A percentile compares a stretch with the other conserved stretches of the same genome.
Conservation (phyloP, 306 rosid genomes). For the Lathyrus aphaca region DNA sequence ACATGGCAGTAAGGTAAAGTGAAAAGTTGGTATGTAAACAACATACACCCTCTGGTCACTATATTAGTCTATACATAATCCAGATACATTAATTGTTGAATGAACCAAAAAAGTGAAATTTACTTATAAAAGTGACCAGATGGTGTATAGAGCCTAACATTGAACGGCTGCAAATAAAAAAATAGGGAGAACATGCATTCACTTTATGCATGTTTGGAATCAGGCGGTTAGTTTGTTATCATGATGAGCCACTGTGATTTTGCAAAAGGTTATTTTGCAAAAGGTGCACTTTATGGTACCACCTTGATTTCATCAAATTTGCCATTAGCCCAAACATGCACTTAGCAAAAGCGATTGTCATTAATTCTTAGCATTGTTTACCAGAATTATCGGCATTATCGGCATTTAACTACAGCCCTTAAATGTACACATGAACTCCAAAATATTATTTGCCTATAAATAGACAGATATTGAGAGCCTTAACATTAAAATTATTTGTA, state of each 20-base stretch:
- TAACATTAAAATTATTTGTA: not conserved
- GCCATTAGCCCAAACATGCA: no score
- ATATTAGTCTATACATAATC: no score
- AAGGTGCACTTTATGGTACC: no score
- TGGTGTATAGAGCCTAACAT: not conserved
- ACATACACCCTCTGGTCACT: no score
- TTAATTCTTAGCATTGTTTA: conserved; percentile 18
- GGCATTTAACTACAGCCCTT: conserved; percentile 12
- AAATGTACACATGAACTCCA: not conserved
- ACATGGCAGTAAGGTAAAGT: not conserved
- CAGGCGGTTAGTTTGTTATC: no score
- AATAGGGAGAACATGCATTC: not conserved
- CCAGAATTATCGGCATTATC: not conserved
- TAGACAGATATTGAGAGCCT: not conserved
- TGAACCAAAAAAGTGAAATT: no score
- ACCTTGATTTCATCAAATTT: no score
- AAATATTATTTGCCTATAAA: not conserved
- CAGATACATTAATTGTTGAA: no score
- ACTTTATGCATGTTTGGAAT: no score
- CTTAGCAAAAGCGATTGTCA: not conserved
- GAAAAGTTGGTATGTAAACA: not conserved
- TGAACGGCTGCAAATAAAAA: not conserved
- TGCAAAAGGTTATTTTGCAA: no score
- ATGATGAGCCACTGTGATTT: no score
- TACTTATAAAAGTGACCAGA: no score